These are phyloP conservation scores for Xylaria curta DNA, from an alignment of 495 filamentous ascomycete genomes.

Conservation along the genomic window DNA sequence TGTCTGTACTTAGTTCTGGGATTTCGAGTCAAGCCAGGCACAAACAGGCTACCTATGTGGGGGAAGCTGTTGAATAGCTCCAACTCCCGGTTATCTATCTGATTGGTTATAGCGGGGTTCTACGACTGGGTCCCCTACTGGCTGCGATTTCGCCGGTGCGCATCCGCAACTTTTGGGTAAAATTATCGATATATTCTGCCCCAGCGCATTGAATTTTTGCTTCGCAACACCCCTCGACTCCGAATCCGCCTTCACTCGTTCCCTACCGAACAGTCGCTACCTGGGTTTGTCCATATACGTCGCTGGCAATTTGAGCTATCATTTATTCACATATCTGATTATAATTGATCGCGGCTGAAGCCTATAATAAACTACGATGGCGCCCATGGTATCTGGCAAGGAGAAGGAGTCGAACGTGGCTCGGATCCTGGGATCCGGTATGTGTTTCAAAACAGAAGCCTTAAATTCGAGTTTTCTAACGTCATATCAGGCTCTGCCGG, in stretches of 20 bases:
- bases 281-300: neutral
- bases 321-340: slow-evolving; percentile 1
- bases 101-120: neutral
- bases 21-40: neutral
- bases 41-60: slow-evolving; percentile 1
- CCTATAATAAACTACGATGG: slow-evolving; percentile 46
- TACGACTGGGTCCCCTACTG: neutral
- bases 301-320: neutral
- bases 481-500: slow-evolving; percentile 76
- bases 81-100: slow-evolving; percentile 2
- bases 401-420: slow-evolving; percentile 91
- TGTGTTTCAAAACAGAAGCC: slow-evolving; percentile 30
- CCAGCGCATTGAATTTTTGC: slow-evolving; percentile 23
- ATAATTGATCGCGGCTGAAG: neutral
- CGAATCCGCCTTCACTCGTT: slow-evolving; percentile 12
- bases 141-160: slow-evolving; percentile 21
- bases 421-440: slow-evolving; percentile 90
- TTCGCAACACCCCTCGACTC: slow-evolving; percentile 14
- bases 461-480: slow-evolving; percentile 6
- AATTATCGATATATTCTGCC: slow-evolving; percentile 20
- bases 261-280: slow-evolving; percentile 4
- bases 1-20: neutral
- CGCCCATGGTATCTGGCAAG: slow-evolving; percentile 56
- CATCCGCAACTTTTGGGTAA: slow-evolving; percentile 10
- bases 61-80: slow-evolving; percentile 2